Conservation (phyloP, 148 eudicot genomes). For the Euryodendron excelsum region DNA sequence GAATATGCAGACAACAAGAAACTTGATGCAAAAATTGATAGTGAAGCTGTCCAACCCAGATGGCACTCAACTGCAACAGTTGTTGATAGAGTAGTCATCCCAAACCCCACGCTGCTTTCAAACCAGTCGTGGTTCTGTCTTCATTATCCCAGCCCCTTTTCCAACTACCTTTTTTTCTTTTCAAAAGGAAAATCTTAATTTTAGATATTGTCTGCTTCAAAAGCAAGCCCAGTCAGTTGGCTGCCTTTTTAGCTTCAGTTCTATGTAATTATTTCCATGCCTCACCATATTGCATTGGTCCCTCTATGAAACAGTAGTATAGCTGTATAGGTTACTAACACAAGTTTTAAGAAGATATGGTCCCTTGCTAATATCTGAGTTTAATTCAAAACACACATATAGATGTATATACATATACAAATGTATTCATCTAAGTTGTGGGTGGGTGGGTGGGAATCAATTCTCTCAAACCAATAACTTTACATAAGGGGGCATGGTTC, state of each 20-base stretch:
- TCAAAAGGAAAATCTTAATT: background rate
- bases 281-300: slow-evolving; percentile 9
- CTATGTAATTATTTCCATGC: slow-evolving; percentile 6
- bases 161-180: background rate
- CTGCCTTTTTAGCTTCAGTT: background rate
- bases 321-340: background rate
- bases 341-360: slow-evolving; percentile 16
- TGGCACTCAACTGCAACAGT: no score
- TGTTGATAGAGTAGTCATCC: no score
- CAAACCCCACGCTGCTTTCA: no score
- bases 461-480: slow-evolving; percentile 22
- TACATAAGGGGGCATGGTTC: slow-evolving; percentile 19
- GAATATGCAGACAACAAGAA: no score
- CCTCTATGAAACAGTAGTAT: background rate
- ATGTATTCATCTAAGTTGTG: background rate
- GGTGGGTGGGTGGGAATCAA: slow-evolving; percentile 21
- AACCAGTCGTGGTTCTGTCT: background rate
- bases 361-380: background rate
- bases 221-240: background rate
- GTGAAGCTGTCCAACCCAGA: no score
- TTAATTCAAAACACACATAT: background rate
- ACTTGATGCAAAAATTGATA: no score
- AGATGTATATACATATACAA: background rate
- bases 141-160: background rate
- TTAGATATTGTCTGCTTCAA: slow-evolving; percentile 5